Base-by-base conservation (phyloP, 257 asterid species). In the Nicotiana knightiana region DNA sequence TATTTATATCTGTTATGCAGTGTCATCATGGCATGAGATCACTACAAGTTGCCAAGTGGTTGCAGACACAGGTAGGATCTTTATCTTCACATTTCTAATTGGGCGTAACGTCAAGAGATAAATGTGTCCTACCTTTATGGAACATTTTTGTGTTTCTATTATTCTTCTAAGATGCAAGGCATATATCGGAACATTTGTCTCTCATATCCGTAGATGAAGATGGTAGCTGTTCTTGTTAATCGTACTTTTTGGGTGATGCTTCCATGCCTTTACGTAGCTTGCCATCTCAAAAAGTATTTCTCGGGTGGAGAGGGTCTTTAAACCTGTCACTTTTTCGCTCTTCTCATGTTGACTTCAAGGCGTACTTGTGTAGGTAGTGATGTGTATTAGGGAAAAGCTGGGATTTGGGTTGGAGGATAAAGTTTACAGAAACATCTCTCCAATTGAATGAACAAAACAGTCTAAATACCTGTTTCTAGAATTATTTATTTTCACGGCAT, bases 21-120 rank as follows among this genome's bases (percentile, higher is more conserved):
- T 95, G 99, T 89, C 99, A 95, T 86, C 99, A 93, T 81, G 99
- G 99, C 67, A 71, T 89, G 93, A 90, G 99, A 71, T 95, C 99
- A 17, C 85, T 95, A 89, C 97, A 95, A 85, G 98, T 92, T 43
- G 97, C 99, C 67, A 96, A 93, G 80, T 95, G 99, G 99, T 87
- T 95, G 97, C 98, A 89, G 89, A 89, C 94, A 35, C 98, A 95
- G 98, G 98, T 95, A 75, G 70, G 82, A 5, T 75, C 81, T 26
- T 75, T 75, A 15, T 61, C 43, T 75, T 75, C 63, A 43, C 51
- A 48, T 28, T 28, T 51, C 9, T 75, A 75, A 39, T 75, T 75
- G 43, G 35, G 62, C 28, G 53, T 82, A 71, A 71, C 3, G 63
- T 51, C 43, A 26, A 51, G 32, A 26, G 79, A 75, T 51, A 13